Base-by-base conservation (phyloP, 176 grass and related monocot genomes). In the Hordeum marinum region DNA sequence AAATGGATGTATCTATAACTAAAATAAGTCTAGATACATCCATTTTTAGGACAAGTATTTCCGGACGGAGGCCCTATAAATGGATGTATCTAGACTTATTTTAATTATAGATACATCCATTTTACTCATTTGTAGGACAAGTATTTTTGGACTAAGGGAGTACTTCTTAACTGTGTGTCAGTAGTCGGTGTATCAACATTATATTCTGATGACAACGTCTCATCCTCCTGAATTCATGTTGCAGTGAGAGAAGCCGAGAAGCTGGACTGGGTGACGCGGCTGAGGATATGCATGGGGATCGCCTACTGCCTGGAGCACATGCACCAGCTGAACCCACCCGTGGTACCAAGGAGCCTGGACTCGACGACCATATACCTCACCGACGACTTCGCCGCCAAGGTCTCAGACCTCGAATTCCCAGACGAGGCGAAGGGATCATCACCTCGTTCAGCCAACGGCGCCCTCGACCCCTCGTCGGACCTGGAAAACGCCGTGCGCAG, bases 241-340 rank as follows among this genome's bases (percentile, higher is more conserved):
- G 45, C 88, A 97, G 94, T 92, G 77, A 82, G 91, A 90, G 94
- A 94, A 87, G 72, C 80, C 13, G 94, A 94, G 77, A 85, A 90
- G 68, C 85, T 92, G 85, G 89, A 97, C 40, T 97, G 92, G 94
- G 68, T 66, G 40, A 67, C 54, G 4, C 89, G 92, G 72, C 90
- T 97, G 27, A 90, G 94, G 94, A 89, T 97, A 84, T 90, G 89
- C 71, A 97, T 97, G 92, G 94, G 94, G 46, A 87, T 94, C 70
- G 88, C 90, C n/a, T 97, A 94, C 70, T 94, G 92, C 72, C 84
- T 94, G 8, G 92, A 94, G 81, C 81, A 97, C 81, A 89, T 97
- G 85, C 90, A 94, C 54, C 90, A 94, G 82, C 86, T 94, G 71
- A 88, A 87, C 35, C 84, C 88, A 68, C 84, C 88, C 31, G 82